phyloP scores from a whole-genome alignment of 352 stramenopile species.

The Pythium dissotocum region DNA sequence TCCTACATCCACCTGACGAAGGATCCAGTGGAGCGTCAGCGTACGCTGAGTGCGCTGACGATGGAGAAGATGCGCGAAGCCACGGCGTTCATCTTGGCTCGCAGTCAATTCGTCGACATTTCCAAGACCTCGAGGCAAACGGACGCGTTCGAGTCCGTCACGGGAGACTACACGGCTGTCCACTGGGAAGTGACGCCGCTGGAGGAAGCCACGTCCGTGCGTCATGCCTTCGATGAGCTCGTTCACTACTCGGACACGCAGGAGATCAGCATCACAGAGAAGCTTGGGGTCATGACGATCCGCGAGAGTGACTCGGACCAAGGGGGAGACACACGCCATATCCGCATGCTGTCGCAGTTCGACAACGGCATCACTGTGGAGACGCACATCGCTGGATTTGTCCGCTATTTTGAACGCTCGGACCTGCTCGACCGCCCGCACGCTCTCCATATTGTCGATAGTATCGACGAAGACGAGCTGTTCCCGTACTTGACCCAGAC shows the following conservation, averaged over 20 bases:
- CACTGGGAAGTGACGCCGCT: conserved; percentile 21
- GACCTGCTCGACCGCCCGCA: conserved; percentile 1
- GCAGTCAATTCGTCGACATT: conserved; percentile 5
- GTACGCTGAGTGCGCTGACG: not conserved
- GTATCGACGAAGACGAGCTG: conserved; percentile 15
- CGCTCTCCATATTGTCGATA: conserved; percentile 6
- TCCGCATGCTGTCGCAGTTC: conserved; percentile 14
- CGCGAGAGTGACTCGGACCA: conserved; percentile 18
- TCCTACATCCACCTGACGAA: conserved; percentile 13
- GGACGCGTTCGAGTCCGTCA: conserved; percentile 5
- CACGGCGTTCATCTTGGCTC: conserved; percentile 1
- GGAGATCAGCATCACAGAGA: conserved; percentile 25
- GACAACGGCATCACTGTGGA: conserved; percentile 17
- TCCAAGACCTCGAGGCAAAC: not conserved
- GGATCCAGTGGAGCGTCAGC: not conserved
- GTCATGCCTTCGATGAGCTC: conserved; percentile 7
- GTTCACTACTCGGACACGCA: conserved; percentile 14
- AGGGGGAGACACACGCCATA: not conserved
- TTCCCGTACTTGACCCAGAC: conserved; percentile 21
- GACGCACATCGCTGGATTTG: conserved; percentile 5
- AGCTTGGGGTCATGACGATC: conserved; percentile 22
- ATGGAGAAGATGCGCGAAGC: conserved; percentile 11
- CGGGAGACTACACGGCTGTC: conserved; percentile 10
- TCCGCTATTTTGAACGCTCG: conserved; percentile 2
- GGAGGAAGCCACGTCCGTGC: not conserved